Evolutionary conservation across 345 rosid genomes (phyloP).

Genomic region (Euphorbia peplus): DNA sequence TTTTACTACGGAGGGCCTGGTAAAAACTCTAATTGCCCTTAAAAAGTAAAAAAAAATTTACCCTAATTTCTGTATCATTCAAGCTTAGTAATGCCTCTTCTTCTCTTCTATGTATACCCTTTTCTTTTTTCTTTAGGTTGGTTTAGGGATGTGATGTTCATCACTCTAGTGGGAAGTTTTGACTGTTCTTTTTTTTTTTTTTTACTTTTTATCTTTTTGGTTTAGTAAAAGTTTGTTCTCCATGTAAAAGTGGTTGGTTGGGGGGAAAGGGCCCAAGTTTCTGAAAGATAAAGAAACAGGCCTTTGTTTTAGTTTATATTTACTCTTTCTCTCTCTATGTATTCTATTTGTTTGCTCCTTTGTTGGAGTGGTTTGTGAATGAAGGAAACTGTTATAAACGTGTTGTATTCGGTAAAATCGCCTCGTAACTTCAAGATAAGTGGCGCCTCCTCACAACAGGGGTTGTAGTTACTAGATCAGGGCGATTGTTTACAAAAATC

Average conservation of each 20-base stretch:
- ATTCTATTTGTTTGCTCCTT: conserved; percentile 46
- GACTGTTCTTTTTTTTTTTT: conserved; percentile 22
- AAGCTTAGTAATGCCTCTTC: conserved; percentile 32
- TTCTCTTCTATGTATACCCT: conserved; percentile 32
- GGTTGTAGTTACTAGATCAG: too few relatives aligned
- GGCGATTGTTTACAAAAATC: too few relatives aligned
- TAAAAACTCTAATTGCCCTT: conserved; percentile 71
- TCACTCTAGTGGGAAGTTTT: conserved; percentile 46
- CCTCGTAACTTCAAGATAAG: too few relatives aligned
- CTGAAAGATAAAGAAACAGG: conserved; percentile 46
- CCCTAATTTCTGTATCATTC: conserved; percentile 45
- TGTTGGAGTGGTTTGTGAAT: conserved; percentile 39
- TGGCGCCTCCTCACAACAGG: too few relatives aligned
- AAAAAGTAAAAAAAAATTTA: conserved; percentile 13
- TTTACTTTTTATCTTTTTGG: conserved; percentile 21
- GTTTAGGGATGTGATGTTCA: conserved; percentile 30
- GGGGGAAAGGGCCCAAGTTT: conserved; percentile 38
- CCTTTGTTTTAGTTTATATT: conserved; percentile 14
- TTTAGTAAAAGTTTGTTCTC: too few relatives aligned
- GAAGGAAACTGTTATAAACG: too few relatives aligned
- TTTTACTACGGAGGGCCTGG: conserved; percentile 97
- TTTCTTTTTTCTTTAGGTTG: conserved; percentile 29
- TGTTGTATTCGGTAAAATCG: too few relatives aligned
- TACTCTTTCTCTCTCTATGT: conserved; percentile 9
- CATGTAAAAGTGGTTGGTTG: too few relatives aligned